These are phyloP conservation scores for Myriosclerotinia curreyana DNA, from an alignment of 2,329 filamentous ascomycete genomes.

Conservation along the genomic window DNA sequence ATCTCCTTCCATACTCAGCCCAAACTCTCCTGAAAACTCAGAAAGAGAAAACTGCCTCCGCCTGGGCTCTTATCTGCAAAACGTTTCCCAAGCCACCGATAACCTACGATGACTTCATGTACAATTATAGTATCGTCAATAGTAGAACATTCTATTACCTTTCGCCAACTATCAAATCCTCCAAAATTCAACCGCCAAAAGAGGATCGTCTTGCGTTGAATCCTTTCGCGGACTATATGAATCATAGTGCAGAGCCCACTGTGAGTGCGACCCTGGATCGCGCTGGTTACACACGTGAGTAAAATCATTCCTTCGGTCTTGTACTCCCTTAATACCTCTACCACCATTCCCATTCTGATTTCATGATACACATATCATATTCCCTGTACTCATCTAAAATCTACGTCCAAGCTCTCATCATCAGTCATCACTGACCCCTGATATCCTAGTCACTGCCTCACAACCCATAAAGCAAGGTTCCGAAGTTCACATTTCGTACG, in stretches of 20 bases:
- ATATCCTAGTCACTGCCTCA: constrained; percentile 45
- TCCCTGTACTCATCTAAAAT: not conserved
- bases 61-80: constrained; percentile 47
- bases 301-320: not conserved
- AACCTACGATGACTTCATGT: constrained; percentile 45
- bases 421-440: not conserved
- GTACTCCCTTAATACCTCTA: not conserved
- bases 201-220: constrained; percentile 66
- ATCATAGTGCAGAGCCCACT: constrained; percentile 42
- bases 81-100: constrained; percentile 44
- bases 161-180: constrained; percentile 22
- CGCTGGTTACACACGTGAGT: constrained; percentile 48
- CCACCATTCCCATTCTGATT: not conserved
- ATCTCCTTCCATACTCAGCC: constrained; percentile 47
- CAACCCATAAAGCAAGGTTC: constrained; percentile 53
- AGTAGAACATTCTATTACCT: constrained; percentile 60
- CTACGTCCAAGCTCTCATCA: not conserved
- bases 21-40: constrained; percentile 53
- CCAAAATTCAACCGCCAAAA: constrained; percentile 44
- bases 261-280: constrained; percentile 50
- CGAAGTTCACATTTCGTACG: constrained; percentile 69
- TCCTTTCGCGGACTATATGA: constrained; percentile 73
- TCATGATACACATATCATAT: not conserved
- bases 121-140: constrained; percentile 59
- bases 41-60: constrained; percentile 48